Conservation (phyloP, 768 basidiomycete genomes). For the Amanita exitialis region DNA sequence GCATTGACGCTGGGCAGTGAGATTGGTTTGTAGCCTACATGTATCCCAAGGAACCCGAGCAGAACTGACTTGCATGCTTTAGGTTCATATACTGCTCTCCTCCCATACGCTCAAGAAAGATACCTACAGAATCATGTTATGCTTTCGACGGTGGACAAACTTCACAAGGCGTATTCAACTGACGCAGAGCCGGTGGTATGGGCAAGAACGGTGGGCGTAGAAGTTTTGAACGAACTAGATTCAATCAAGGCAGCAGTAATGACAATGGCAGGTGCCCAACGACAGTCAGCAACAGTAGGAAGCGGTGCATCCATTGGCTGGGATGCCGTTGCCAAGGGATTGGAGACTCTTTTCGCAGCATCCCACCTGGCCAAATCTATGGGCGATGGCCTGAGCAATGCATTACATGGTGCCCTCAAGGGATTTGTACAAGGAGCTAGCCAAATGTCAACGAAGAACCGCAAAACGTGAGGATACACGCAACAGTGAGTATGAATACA, state of each 20-base stretch:
- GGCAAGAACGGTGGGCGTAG: conserved; percentile 80
- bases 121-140: conserved; percentile 83
- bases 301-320: conserved; percentile 16
- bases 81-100: conserved; percentile 71
- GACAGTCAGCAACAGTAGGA: conserved; percentile 3
- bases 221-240: conserved; percentile 85
- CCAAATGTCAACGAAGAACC: not conserved
- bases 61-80: not conserved
- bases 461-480: not conserved
- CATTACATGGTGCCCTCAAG: not conserved
- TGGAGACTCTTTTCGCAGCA: conserved; percentile 29
- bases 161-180: conserved; percentile 78
- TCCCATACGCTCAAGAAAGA: conserved; percentile 69
- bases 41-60: not conserved
- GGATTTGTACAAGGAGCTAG: conserved; percentile 1
- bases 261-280: conserved; percentile 56
- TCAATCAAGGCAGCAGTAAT: conserved; percentile 77
- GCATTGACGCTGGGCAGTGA: conserved; percentile 63
- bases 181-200: conserved; percentile 67
- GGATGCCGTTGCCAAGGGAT: conserved; percentile 30
- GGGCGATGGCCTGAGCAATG: not conserved
- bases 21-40: conserved; percentile 45
- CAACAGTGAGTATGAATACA: not conserved
- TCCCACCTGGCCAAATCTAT: not conserved
- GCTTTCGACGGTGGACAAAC: conserved; percentile 79